phyloP scores from a whole-genome alignment of 768 basidiomycete genomes.

The Suillus luteus region DNA sequence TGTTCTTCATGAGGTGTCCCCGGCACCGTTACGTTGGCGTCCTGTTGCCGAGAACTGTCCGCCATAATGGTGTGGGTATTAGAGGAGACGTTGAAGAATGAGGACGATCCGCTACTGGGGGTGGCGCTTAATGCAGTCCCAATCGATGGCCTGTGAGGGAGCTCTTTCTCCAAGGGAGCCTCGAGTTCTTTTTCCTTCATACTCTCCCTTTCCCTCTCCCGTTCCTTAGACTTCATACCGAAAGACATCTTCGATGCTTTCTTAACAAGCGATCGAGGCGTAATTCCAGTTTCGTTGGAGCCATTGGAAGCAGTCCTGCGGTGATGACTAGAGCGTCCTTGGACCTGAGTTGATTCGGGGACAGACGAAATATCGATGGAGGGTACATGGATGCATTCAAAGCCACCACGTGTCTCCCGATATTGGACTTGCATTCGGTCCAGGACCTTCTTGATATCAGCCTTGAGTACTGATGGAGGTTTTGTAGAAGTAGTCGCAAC shows the following conservation, averaged over 20 bases:
- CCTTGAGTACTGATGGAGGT: constrained; percentile 73
- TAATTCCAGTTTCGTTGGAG: constrained; percentile 52
- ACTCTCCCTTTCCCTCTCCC: constrained; percentile 47
- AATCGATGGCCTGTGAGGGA: constrained; percentile 44
- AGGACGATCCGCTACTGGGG: constrained; percentile 76
- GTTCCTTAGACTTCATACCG: constrained; percentile 58
- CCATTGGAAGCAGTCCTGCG: constrained; percentile 48
- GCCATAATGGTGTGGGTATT: constrained; percentile 45
- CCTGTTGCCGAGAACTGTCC: constrained; percentile 35
- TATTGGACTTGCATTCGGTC: constrained; percentile 96
- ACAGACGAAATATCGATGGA: constrained; percentile 90
- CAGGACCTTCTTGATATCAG: constrained; percentile 83
- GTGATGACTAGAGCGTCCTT: constrained; percentile 35
- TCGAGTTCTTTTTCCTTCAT: constrained; percentile 46
- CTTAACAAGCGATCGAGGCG: constrained; percentile 60
- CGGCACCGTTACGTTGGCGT: constrained; percentile 27
- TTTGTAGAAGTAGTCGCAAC: constrained; percentile 97
- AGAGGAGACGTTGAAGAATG: constrained; percentile 81
- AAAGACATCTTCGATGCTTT: constrained; percentile 83
- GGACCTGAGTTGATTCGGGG: constrained; percentile 39
- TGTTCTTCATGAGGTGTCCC: constrained; percentile 32
- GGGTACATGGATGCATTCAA: constrained; percentile 94
- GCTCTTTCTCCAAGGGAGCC: constrained; percentile 44
- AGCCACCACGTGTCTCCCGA: constrained; percentile 85
- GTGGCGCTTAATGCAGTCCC: constrained; percentile 60